These are phyloP conservation scores for Rugonectria rugulosa DNA, from an alignment of 2,329 filamentous ascomycete genomes.

Conservation along the genomic window DNA sequence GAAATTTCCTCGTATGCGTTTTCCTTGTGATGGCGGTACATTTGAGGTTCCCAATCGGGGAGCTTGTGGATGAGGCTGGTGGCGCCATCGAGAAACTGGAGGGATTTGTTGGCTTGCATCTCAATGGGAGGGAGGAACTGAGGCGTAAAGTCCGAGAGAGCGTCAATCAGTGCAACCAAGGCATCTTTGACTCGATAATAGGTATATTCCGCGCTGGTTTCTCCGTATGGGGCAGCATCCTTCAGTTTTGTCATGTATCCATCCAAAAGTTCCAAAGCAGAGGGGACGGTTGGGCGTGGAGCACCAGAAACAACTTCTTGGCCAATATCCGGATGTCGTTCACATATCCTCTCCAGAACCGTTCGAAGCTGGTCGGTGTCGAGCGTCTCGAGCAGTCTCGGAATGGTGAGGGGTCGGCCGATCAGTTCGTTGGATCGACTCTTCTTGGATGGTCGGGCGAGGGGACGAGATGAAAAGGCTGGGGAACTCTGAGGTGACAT, in stretches of 20 bases:
- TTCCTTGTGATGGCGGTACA: conserved; percentile 91
- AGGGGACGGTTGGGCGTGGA: conserved; percentile 84
- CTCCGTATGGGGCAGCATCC: conserved; percentile 84
- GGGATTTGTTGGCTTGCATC: conserved; percentile 79
- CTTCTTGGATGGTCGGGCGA: conserved; percentile 72
- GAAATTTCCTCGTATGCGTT: conserved; percentile 96
- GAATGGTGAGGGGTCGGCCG: conserved; percentile 62
- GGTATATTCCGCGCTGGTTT: conserved; percentile 87
- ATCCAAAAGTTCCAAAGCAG: conserved; percentile 79
- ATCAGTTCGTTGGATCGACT: conserved; percentile 69
- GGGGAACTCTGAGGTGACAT: conserved; percentile 87
- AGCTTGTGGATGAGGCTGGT: conserved; percentile 90
- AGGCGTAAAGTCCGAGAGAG: conserved; percentile 91
- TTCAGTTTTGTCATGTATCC: conserved; percentile 83
- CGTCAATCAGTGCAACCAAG: conserved; percentile 82
- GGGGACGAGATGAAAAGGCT: conserved; percentile 72
- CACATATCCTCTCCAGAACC: conserved; percentile 90
- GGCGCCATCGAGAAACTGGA: conserved; percentile 87
- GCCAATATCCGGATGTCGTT: conserved; percentile 84
- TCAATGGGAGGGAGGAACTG: conserved; percentile 95
- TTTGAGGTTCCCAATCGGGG: conserved; percentile 88
- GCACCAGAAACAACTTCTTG: conserved; percentile 85
- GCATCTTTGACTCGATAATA: conserved; percentile 91
- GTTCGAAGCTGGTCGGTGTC: conserved; percentile 84
- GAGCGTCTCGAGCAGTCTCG: conserved; percentile 91